Evolutionary conservation across 2,329 filamentous ascomycete species (phyloP).

Genomic region (Nannizziopsis barbatae): DNA sequence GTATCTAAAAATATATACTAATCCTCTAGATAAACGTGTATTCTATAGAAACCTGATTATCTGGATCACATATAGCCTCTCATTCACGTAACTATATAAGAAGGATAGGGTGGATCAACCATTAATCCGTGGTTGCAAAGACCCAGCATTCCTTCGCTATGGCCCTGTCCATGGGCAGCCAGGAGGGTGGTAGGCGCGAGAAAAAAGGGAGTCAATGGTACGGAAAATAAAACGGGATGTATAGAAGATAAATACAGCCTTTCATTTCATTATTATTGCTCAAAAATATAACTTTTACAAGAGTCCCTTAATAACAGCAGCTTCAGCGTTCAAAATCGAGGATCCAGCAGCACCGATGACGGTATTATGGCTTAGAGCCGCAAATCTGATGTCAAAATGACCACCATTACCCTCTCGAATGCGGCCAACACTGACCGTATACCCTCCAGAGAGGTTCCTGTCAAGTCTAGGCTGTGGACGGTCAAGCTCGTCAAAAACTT

Average conservation of each 20-base stretch:
- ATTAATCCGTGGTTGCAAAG: too few relatives aligned
- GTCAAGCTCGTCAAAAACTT: conserved; percentile 80
- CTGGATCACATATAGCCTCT: too few relatives aligned
- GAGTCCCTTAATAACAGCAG: conserved; percentile 79
- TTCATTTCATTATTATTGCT: neutral
- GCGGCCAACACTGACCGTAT: conserved; percentile 81
- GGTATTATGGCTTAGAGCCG: conserved; percentile 80
- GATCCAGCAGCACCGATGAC: conserved; percentile 95
- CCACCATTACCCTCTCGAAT: conserved; percentile 75
- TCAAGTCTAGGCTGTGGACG: conserved; percentile 86
- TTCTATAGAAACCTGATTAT: too few relatives aligned
- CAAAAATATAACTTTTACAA: conserved; percentile 39
- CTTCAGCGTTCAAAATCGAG: conserved; percentile 88
- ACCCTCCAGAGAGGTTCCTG: conserved; percentile 71
- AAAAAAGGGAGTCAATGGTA: too few relatives aligned
- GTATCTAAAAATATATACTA: too few relatives aligned
- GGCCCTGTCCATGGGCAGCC: too few relatives aligned
- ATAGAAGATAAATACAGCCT: neutral
- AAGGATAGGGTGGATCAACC: too few relatives aligned
- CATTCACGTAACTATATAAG: too few relatives aligned
- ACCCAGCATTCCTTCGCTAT: too few relatives aligned
- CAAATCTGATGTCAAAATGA: conserved; percentile 91
- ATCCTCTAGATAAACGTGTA: too few relatives aligned
- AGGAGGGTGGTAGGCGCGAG: too few relatives aligned
- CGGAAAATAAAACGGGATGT: too few relatives aligned